Evolutionary conservation across 257 asterid species (phyloP).

Genomic region (Parsonsia alboflavescens): DNA sequence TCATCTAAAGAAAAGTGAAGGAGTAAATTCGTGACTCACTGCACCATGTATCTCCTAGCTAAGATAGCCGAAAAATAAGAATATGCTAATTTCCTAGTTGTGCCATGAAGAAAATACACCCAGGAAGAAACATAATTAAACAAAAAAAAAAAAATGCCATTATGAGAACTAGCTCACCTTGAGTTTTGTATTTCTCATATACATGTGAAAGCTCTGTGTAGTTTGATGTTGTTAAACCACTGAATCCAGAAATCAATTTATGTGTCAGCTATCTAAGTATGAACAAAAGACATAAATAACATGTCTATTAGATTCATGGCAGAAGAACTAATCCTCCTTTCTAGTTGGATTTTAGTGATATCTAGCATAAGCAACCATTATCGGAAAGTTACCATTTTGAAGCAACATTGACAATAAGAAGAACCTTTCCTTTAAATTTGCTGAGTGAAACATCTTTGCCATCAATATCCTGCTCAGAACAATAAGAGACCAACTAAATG

Average conservation of each 20-base stretch:
- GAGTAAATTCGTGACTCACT: neutral
- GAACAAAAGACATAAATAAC: neutral
- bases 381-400: conserved; percentile 64
- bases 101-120: neutral
- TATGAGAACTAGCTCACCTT: conserved; percentile 49
- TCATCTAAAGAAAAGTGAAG: neutral
- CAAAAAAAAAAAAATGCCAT: neutral
- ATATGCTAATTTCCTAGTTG: neutral
- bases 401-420: conserved; percentile 89
- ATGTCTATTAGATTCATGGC: neutral
- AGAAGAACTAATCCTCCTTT: neutral
- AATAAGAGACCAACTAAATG: neutral
- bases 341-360: neutral
- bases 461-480: conserved; percentile 68
- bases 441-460: conserved; percentile 66
- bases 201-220: conserved; percentile 76
- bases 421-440: conserved; percentile 73
- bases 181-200: conserved; percentile 75
- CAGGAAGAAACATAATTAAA: neutral
- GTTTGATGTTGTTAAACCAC: conserved; percentile 90
- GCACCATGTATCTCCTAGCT: neutral
- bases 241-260: conserved; percentile 33
- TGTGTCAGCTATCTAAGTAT: conserved; percentile 26
- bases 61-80: neutral
- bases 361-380: neutral